Evolutionary conservation across 768 basidiomycete species (phyloP).

Genomic region (Ramaria sp.): DNA sequence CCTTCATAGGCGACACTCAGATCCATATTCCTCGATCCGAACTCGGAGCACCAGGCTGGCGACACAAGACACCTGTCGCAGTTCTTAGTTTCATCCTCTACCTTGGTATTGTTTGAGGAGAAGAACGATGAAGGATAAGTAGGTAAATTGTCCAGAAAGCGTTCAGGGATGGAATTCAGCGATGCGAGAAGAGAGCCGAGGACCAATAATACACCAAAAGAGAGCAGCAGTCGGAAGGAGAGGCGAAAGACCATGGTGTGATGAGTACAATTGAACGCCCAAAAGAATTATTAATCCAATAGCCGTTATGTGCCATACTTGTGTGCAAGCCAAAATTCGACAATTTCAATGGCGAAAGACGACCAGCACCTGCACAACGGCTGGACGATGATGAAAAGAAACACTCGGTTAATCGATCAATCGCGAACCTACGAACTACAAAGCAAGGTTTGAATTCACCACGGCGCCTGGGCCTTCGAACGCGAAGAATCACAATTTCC

Average conservation of each 20-base stretch:
- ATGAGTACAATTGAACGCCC: neutral
- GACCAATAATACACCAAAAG: neutral
- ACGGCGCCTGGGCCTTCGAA: no score
- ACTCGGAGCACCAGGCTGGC: slow-evolving; percentile 1
- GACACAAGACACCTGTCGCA: slow-evolving; percentile 3
- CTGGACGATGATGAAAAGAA: no score
- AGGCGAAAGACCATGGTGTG: neutral
- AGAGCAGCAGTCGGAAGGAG: neutral
- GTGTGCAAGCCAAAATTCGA: no score
- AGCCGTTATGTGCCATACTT: no score
- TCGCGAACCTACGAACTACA: no score
- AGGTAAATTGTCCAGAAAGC: neutral
- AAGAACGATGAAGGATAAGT: neutral
- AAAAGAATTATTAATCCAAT: no score
- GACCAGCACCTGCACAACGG: no score
- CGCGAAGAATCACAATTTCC: no score
- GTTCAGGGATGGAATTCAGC: neutral
- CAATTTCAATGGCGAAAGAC: no score
- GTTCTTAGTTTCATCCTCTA: neutral
- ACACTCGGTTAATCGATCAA: no score
- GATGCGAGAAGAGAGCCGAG: neutral
- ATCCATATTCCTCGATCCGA: slow-evolving; percentile 5
- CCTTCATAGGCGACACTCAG: slow-evolving; percentile 5
- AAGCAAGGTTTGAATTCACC: no score
- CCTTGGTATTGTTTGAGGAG: neutral